These are phyloP conservation scores for Backusella psychrophila DNA, from an alignment of 192 early-diverging fungal species.

Conservation along the genomic window DNA sequence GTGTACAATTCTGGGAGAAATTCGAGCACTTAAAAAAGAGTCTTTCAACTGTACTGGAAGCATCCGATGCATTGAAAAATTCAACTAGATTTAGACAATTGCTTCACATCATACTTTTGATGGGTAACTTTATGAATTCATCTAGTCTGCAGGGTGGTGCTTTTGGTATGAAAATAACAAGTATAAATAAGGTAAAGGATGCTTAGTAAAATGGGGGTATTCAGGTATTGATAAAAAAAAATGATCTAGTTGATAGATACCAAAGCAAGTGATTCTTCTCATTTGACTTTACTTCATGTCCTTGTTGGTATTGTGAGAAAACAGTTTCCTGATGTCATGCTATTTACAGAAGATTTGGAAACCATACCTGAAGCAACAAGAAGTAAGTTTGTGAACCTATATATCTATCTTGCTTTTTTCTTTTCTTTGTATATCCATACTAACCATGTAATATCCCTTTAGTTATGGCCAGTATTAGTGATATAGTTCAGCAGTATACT, in stretches of 20 bases:
- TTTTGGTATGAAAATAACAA: slow-evolving; percentile 76
- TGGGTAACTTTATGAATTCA: slow-evolving; percentile 87
- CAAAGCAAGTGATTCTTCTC: slow-evolving; percentile 64
- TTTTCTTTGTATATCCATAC: neutral
- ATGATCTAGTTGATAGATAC: slow-evolving; percentile 65
- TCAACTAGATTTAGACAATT: slow-evolving; percentile 66
- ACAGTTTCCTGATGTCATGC: slow-evolving; percentile 55
- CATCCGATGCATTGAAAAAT: slow-evolving; percentile 60
- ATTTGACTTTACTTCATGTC: slow-evolving; percentile 71
- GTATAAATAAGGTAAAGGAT: slow-evolving; percentile 64
- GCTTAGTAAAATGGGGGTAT: no score
- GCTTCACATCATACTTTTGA: slow-evolving; percentile 64
- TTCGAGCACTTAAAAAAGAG: slow-evolving; percentile 57
- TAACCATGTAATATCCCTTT: neutral
- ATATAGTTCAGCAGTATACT: slow-evolving; percentile 33
- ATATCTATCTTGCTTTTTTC: neutral
- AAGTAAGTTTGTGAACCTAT: slow-evolving; percentile 31
- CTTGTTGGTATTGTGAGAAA: slow-evolving; percentile 61
- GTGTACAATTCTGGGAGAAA: slow-evolving; percentile 61
- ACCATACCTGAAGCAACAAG: slow-evolving; percentile 63
- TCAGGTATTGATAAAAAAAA: neutral
- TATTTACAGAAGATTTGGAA: slow-evolving; percentile 65
- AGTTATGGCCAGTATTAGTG: slow-evolving; percentile 29
- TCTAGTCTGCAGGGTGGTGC: slow-evolving; percentile 74
- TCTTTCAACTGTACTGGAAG: slow-evolving; percentile 52